Evolutionary conservation across 192 early-diverging fungal genomes (phyloP), one percentile per base, ranked within the genome.

Genomic region (Backusella westeae): DNA sequence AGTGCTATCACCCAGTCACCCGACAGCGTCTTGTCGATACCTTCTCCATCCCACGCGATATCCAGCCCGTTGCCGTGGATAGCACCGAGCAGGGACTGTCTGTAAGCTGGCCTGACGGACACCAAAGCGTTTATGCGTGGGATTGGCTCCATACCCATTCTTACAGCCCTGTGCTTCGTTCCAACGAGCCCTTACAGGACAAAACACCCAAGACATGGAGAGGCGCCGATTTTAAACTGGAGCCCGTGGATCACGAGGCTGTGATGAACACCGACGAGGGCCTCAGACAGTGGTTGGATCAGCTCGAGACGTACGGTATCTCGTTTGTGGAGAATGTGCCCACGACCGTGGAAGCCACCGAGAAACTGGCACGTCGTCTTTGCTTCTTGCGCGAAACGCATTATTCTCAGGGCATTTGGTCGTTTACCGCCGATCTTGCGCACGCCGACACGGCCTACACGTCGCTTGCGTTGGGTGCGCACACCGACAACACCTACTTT

Each of bases 361-460:
- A 92, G 67, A 72, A 78, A 39, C 78, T 95, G 32, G 91, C 87
- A 1, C 79, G 83, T 19, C 86, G 91, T 23, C 89, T 96, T 41
- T 81, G 87, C 8, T 92, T 92, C 72, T 91, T 95, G 70, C 89
- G 93, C 21, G 90, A 95, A 75, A 90, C 93, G 0, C 93, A 94
- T 74, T 96, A 95, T 75, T 89, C 90, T 66, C 68, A 76, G 32
- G 85, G 84, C 6, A 89, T 94, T 73, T 96, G 93, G 93, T 91
- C 91, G 29, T 92, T 95, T 49, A 91, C 91, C 4, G 81, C 93
- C 7, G 84, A 95, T 70, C 81, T 94, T 46, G 90, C 84, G 34
- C 93, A 94, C 81, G 94, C 89, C 68, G 94, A 96, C 81, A 94
- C 93, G 0, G 94, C 94, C 12, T 96, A 95, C 77, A 94, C 94